phyloP scores from a whole-genome alignment of 2,329 filamentous ascomycete species.

The Pyricularia grisea region DNA sequence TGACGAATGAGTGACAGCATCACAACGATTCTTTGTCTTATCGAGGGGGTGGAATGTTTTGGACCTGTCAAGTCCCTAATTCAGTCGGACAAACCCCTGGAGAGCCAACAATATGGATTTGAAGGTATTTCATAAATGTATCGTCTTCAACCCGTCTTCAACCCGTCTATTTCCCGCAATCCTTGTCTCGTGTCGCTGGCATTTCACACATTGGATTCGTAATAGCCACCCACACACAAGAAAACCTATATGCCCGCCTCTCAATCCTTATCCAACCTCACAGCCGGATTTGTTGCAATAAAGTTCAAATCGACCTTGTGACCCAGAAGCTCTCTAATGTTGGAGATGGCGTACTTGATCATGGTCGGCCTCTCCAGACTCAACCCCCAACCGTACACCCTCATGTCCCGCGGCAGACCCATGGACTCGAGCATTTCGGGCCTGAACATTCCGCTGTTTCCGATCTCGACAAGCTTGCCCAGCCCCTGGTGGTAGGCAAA shows the following conservation, averaged over 20 bases:
- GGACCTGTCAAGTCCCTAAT: no score
- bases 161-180: neutral
- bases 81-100: no score
- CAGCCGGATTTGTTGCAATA: slow-evolving; percentile 84
- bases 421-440: slow-evolving; percentile 95
- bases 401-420: slow-evolving; percentile 76
- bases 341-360: slow-evolving; percentile 88
- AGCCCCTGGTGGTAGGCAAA: slow-evolving; percentile 90
- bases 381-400: slow-evolving; percentile 90
- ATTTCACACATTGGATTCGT: neutral
- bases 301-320: slow-evolving; percentile 94
- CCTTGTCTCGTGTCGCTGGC: neutral
- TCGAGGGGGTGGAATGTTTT: neutral
- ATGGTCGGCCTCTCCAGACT: slow-evolving; percentile 91
- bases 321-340: slow-evolving; percentile 85
- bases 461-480: slow-evolving; percentile 90
- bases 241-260: neutral
- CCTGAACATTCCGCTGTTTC: slow-evolving; percentile 97
- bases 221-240: neutral
- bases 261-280: slow-evolving; percentile 76
- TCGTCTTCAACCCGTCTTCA: no score
- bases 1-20: neutral
- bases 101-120: neutral
- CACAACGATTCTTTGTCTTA: neutral
- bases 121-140: neutral